A percentile compares a stretch with the other conserved stretches of the same genome.
phyloP scores from a whole-genome alignment of 2,329 filamentous ascomycete genomes.

The Paecilomyces fulvus region DNA sequence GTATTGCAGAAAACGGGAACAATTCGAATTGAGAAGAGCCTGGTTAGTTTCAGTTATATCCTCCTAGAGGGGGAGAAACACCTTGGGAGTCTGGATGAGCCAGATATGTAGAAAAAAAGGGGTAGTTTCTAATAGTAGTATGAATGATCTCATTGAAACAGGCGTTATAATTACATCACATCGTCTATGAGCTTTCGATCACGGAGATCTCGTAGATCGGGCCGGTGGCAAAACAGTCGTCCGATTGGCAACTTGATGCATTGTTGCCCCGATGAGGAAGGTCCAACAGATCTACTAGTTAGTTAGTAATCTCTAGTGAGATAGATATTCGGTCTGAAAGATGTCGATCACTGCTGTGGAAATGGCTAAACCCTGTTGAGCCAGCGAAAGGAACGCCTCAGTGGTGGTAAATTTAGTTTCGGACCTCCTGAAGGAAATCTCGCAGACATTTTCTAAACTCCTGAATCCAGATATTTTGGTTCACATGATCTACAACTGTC shows the following conservation, averaged over 20 bases:
- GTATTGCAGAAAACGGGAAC: background rate
- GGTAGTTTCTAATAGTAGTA: background rate
- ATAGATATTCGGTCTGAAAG: background rate
- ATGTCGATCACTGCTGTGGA: background rate
- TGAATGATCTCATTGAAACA: background rate
- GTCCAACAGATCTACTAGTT: background rate
- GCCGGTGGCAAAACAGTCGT: background rate
- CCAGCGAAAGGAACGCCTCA: background rate
- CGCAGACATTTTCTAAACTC: background rate
- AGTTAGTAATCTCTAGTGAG: too few relatives aligned
- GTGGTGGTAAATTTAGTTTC: background rate
- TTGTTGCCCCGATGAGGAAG: background rate
- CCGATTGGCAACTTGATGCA: background rate
- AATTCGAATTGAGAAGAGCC: background rate
- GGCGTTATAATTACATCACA: too few relatives aligned
- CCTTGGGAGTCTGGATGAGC: background rate
- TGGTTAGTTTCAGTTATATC: background rate
- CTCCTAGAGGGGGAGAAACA: background rate
- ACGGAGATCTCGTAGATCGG: background rate
- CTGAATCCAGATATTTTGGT: background rate
- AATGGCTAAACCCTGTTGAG: background rate
- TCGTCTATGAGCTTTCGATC: background rate
- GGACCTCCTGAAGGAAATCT: background rate
- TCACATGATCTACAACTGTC: background rate
- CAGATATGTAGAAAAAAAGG: background rate